Evolutionary conservation across 345 rosid species (phyloP), one percentile per base, ranked within the genome.

Genomic region (Turnera subulata): DNA sequence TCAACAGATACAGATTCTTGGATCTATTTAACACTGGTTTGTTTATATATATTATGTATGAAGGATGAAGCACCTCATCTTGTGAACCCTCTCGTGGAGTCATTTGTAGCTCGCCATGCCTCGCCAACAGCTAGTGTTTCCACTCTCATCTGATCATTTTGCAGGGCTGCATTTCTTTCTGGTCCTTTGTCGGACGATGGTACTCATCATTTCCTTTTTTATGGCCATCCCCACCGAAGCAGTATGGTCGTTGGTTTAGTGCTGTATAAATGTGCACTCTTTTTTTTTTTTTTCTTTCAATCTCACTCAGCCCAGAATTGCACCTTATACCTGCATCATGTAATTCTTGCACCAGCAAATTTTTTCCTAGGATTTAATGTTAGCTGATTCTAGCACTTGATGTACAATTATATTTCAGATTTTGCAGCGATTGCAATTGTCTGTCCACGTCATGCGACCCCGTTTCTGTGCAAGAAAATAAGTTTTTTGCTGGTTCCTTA

Each of bases 21-120:
- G 29, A 29, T 21, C 29, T 43, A 0, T 7, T 15, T n/a, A n/a
- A n/a, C n/a, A n/a, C n/a, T n/a, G n/a, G n/a, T 26, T 50, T 23
- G 17, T 37, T 47, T 54, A 4, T 33, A n/a, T n/a, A n/a, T 37
- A 58, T 19, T 57, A 40, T 71, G 22, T 62, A 58, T 74, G 73
- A 58, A 91, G 96, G 96, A 92, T 37, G 96, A 84, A 74, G 88
- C 88, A 56, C 95, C 98, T 11, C 84, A 83, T 45, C 68, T 89
- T 23, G 96, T 92, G 64, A 92, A 86, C 73, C 96, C 95, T 3
- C 82, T 89, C 17, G 81, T 92, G 0, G 85, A 84, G 73, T 77
- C 95, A 19, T 92, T 92, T 6, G 96, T 91, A 33, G 71, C 76
- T 0, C 79, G 88, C 44, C 88, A 88, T 72, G 69, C 64, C 42